Conservation (phyloP, 495 filamentous ascomycete genomes). For the Penicillium bovifimosum region DNA sequence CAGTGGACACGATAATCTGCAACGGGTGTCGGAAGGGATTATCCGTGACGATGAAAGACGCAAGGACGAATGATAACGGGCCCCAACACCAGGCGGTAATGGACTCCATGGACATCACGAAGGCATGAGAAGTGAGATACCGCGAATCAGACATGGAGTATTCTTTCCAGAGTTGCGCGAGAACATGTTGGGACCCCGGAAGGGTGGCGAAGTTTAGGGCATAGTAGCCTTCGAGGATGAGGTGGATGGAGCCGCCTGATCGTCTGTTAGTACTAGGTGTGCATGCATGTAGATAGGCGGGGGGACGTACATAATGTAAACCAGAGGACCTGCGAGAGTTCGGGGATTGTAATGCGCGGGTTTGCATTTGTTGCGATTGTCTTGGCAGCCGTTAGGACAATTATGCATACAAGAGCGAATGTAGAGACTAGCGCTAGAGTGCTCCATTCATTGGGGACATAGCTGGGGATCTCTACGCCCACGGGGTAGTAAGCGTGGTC, state of each 20-base stretch:
- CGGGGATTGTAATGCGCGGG: conserved; percentile 34
- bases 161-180: conserved; percentile 78
- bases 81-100: conserved; percentile 69
- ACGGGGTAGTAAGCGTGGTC: conserved; percentile 61
- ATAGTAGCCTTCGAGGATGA: conserved; percentile 74
- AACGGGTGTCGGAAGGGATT: conserved; percentile 58
- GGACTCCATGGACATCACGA: conserved; percentile 71
- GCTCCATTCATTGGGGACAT: conserved; percentile 47
- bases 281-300: not conserved
- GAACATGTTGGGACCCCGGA: conserved; percentile 42
- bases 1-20: conserved; percentile 62
- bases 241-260: conserved; percentile 57
- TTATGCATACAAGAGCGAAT: conserved; percentile 42
- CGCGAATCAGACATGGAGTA: conserved; percentile 74
- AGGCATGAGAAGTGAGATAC: conserved; percentile 64
- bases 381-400: conserved; percentile 41
- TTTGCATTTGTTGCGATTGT: conserved; percentile 31
- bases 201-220: conserved; percentile 50
- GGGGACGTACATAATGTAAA: conserved; percentile 42
- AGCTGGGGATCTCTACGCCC: conserved; percentile 48
- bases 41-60: conserved; percentile 47
- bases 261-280: not conserved
- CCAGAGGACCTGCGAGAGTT: conserved; percentile 49
- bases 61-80: conserved; percentile 62
- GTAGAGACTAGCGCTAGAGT: conserved; percentile 39